A percentile compares a stretch with the other conserved stretches of the same genome.
phyloP scores from a whole-genome alignment of 2,329 filamentous ascomycete species.

The Fusarium veterinarium region DNA sequence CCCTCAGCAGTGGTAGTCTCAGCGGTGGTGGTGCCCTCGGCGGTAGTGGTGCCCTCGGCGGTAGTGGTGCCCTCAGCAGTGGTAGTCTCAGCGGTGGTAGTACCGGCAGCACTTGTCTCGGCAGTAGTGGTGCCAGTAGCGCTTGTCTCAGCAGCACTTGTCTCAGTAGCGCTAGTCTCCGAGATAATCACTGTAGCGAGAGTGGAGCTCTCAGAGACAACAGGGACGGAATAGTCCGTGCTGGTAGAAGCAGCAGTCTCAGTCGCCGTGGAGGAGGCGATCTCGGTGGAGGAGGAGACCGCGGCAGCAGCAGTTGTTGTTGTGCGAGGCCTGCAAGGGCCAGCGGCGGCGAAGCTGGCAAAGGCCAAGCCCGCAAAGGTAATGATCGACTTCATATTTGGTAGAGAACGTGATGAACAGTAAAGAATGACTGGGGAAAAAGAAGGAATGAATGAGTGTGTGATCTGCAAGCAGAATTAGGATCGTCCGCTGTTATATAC shows the following conservation, averaged over 20 bases:
- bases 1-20: background rate
- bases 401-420: background rate
- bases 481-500: background rate
- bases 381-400: constrained; percentile 4
- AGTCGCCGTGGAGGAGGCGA: background rate
- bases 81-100: background rate
- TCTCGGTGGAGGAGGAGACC: background rate
- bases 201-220: background rate
- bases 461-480: background rate
- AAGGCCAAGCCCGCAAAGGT: constrained; percentile 2
- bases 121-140: background rate
- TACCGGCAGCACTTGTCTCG: background rate
- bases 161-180: background rate
- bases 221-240: background rate
- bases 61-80: background rate
- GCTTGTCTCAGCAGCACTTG: background rate
- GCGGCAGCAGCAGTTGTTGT: background rate
- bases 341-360: background rate
- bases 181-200: background rate
- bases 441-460: background rate
- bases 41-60: background rate
- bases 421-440: constrained; percentile 1
- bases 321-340: background rate
- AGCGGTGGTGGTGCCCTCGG: background rate
- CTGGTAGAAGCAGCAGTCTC: background rate